These are phyloP conservation scores for Trichomonascaceae sp. DNA, from an alignment of 1,139 yeast genomes.

Conservation along the genomic window DNA sequence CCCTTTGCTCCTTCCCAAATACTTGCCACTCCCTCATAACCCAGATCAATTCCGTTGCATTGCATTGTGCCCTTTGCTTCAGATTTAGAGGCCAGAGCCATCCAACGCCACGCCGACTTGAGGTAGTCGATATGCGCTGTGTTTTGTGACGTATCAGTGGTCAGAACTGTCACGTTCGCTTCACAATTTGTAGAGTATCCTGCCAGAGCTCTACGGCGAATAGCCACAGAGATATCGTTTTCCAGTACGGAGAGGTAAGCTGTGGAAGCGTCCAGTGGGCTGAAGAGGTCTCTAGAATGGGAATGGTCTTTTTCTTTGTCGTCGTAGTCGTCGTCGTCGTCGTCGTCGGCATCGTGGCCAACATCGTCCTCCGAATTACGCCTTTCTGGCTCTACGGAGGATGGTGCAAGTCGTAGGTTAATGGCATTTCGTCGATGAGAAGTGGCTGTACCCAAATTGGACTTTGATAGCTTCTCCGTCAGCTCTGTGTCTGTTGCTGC, in stretches of 20 bases:
- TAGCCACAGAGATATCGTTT: conserved; percentile 29
- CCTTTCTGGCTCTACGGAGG: conserved; percentile 10
- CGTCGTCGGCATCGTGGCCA: conserved; percentile 12
- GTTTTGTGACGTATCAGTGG: conserved; percentile 19
- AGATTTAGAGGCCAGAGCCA: conserved; percentile 55
- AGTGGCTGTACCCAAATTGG: neutral
- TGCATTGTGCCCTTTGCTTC: conserved; percentile 59
- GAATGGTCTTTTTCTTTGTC: too few species aligned
- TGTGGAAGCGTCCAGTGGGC: too few species aligned
- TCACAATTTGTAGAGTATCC: conserved; percentile 70
- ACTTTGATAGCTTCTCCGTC: neutral
- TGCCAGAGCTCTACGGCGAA: conserved; percentile 52
- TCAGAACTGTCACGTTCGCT: conserved; percentile 49
- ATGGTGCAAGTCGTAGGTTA: neutral
- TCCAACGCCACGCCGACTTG: conserved; percentile 83
- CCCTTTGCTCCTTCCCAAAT: conserved; percentile 78
- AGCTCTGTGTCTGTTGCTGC: neutral
- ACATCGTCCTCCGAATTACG: conserved; percentile 5
- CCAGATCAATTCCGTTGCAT: conserved; percentile 58
- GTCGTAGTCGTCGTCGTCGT: conserved; percentile 5
- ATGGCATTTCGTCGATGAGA: neutral
- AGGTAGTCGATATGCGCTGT: conserved; percentile 35
- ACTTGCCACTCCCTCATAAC: conserved; percentile 79
- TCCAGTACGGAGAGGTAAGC: conserved; percentile 16
- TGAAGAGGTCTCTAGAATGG: too few species aligned